These are phyloP conservation scores for Viridothelium virens DNA, from an alignment of 495 filamentous ascomycete genomes.

Conservation along the genomic window DNA sequence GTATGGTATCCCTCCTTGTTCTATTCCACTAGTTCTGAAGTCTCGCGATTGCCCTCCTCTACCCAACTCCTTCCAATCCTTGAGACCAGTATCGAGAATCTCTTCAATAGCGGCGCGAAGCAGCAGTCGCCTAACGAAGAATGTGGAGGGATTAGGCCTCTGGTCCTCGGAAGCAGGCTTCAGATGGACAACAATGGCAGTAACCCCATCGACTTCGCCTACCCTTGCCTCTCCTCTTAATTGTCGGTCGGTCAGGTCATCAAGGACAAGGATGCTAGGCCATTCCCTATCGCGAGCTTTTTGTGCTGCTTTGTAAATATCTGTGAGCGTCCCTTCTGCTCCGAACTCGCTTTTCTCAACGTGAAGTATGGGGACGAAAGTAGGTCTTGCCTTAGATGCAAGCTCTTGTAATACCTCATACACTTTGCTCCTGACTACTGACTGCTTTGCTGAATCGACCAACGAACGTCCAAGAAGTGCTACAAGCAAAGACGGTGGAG, in stretches of 20 bases:
- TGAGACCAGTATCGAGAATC: not conserved
- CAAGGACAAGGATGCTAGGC: not conserved
- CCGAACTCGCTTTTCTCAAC: constrained; percentile 1
- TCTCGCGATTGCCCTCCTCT: not conserved
- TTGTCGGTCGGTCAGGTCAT: not conserved
- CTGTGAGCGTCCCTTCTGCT: not conserved
- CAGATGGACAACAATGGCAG: not conserved
- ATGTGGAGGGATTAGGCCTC: not conserved
- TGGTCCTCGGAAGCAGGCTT: constrained; percentile 8
- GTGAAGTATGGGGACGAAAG: not conserved
- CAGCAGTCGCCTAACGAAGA: not conserved
- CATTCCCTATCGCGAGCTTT: not conserved
- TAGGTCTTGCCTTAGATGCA: not conserved
- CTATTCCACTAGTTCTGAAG: too few relatives aligned
- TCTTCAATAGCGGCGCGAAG: not conserved
- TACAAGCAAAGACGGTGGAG: not conserved
- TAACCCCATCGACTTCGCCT: not conserved
- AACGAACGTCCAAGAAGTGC: not conserved
- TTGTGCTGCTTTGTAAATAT: constrained; percentile 1
- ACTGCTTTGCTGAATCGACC: not conserved
- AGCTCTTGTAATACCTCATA: not conserved
- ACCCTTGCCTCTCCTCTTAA: not conserved
- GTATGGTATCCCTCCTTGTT: not conserved
- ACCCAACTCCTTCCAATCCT: not conserved
- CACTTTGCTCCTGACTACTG: not conserved